A percentile compares a stretch with the other conserved stretches of the same genome.
phyloP scores from a whole-genome alignment of 2,329 filamentous ascomycete genomes.

The Scedosporium boydii region DNA sequence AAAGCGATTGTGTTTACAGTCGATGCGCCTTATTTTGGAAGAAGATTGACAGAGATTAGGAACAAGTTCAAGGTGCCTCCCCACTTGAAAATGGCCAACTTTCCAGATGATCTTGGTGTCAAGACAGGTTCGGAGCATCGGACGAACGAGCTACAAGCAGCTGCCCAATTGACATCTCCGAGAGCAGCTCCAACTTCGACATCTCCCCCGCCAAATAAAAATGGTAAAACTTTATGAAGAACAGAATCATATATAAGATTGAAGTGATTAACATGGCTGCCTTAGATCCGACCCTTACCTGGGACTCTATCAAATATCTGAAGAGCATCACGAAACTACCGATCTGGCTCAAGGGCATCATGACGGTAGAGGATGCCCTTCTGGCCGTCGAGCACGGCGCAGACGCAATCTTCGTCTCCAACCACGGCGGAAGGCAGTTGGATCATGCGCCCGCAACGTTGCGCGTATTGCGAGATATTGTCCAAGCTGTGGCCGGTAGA shows the following conservation, averaged over 20 bases:
- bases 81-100: constrained; percentile 14
- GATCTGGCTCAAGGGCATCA: constrained; percentile 31
- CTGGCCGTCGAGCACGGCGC: constrained; percentile 25
- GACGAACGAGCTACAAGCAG: constrained; percentile 4
- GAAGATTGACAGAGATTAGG: constrained; percentile 14
- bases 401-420: constrained; percentile 30
- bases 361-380: constrained; percentile 29
- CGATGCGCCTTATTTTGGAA: constrained; percentile 15
- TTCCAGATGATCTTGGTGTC: constrained; percentile 10
- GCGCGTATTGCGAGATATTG: constrained; percentile 7
- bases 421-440: constrained; percentile 32
- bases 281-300: constrained; percentile 8
- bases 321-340: constrained; percentile 14
- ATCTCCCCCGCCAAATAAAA: not conserved
- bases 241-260: not conserved
- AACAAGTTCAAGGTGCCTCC: constrained; percentile 14
- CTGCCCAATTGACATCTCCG: not conserved
- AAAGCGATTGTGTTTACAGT: constrained; percentile 19
- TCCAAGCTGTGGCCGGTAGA: not conserved
- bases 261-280: not conserved
- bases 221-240: not conserved
- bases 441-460: constrained; percentile 24
- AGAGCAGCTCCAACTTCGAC: not conserved
- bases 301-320: constrained; percentile 9
- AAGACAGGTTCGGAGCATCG: constrained; percentile 10